Base-by-base conservation (phyloP, 768 basidiomycete genomes). In the Termitomyces sp. region DNA sequence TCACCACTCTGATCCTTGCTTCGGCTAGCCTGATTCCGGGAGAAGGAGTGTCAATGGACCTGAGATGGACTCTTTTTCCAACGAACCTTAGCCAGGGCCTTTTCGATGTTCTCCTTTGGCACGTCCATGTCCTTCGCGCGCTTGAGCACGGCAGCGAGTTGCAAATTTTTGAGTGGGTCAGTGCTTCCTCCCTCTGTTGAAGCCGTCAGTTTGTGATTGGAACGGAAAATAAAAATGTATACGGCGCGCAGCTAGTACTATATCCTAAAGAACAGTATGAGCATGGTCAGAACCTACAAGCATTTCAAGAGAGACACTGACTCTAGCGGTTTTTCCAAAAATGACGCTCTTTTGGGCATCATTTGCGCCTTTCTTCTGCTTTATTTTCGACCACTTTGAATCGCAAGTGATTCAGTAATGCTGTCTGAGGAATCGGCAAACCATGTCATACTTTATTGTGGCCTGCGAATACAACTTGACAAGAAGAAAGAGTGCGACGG, bases 311-410 rank as follows among this genome's bases (percentile, higher is more conserved):
- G 13, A 3, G 14, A 24, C 40, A 63, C 84, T 40, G 68, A 89
- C 87, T 57, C 78, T 75, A 57, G 74, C 76, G 16, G 80, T 78
- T 66, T 74, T 84, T 35, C 80, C 74, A 49, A 82, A 86, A n/a
- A 84, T 47, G 44, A 74, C 72, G 53, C 85, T 80, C 66, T 81
- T 86, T 63, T 82, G 79, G 8, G 76, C 73, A 66, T 89, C 87
- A 61, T 78, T 81, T n/a, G 75, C 71, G 18, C 84, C 87, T 64
- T 89, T 89, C 65, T 76, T 81, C 55, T 85, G 79, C 66, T 87
- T 87, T 65, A 88, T 88, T 77, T 88, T 88, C 0, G 87, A 87
- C 87, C 86, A 88, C 87, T 88, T 58, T 10, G 54, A 52, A 46
- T 45, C 20, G 30, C 45, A 26, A 40, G 20, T 20, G 2, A 11